Evolutionary conservation across 805 yeast genomes (phyloP).

Genomic region (Cyberlindnera mycetangii): DNA sequence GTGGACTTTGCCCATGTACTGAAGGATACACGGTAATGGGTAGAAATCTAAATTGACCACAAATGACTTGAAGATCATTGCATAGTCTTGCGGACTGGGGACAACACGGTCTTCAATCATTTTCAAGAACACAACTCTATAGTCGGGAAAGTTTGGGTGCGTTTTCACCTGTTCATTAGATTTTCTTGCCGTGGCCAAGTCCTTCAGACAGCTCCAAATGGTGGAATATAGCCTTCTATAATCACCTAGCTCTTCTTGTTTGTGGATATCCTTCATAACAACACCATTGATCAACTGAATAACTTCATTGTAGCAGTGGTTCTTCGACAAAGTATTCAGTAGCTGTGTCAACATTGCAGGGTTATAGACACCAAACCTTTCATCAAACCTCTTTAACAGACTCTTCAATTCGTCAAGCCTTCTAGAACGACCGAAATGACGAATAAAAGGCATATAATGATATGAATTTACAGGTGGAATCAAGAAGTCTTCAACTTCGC

Average conservation of each 20-base stretch:
- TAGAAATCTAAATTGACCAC: slow-evolving; percentile 15
- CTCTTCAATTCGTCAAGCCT: slow-evolving; percentile 29
- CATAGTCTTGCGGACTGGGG: slow-evolving; percentile 22
- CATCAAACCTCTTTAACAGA: slow-evolving; percentile 32
- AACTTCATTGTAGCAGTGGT: slow-evolving; percentile 31
- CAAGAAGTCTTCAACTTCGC: slow-evolving; percentile 8
- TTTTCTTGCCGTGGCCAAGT: slow-evolving; percentile 7
- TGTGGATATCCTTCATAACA: slow-evolving; percentile 21
- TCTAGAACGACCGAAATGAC: slow-evolving; percentile 30
- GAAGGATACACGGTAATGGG: slow-evolving; percentile 23
- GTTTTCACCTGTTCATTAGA: neutral
- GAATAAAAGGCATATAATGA: slow-evolving; percentile 39
- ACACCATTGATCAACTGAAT: slow-evolving; percentile 33
- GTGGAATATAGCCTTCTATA: slow-evolving; percentile 28
- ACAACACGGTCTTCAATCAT: slow-evolving; percentile 26
- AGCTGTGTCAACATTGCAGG: slow-evolving; percentile 38
- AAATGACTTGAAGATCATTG: slow-evolving; percentile 20
- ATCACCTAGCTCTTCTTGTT: slow-evolving; percentile 11
- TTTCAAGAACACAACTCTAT: slow-evolving; percentile 23
- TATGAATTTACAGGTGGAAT: slow-evolving; percentile 40
- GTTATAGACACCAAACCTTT: slow-evolving; percentile 30
- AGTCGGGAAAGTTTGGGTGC: slow-evolving; percentile 16
- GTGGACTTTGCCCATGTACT: slow-evolving; percentile 23
- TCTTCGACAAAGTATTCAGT: slow-evolving; percentile 31
- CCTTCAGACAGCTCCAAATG: slow-evolving; percentile 31